Evolutionary conservation across 768 basidiomycete species (phyloP).

Genomic region (Trametes maxima): DNA sequence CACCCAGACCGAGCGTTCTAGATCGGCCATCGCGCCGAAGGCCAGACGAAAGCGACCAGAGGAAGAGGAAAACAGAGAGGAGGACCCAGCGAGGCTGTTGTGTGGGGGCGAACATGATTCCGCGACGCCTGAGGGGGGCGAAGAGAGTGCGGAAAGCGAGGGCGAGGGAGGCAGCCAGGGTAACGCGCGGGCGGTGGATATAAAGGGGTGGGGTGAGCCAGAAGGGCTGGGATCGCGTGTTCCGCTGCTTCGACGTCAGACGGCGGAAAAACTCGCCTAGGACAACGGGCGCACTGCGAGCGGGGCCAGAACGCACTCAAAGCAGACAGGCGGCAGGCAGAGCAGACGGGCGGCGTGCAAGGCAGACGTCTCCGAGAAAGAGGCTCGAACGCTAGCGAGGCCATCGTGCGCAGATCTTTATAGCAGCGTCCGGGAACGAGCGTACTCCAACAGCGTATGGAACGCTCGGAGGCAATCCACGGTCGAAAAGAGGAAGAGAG

Average conservation of each 20-base stretch:
- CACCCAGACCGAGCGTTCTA: conserved; percentile 17
- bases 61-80: conserved; percentile 19
- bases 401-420: not conserved
- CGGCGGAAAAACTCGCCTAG: not conserved
- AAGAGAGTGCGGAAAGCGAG: conserved; percentile 1
- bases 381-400: not conserved
- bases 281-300: not conserved
- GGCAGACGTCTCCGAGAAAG: not conserved
- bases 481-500: not conserved
- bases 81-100: conserved; percentile 23
- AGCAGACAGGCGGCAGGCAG: not conserved
- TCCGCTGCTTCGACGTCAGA: not conserved
- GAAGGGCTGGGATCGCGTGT: conserved; percentile 10
- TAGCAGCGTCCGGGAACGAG: not conserved
- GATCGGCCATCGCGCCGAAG: conserved; percentile 8
- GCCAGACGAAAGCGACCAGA: conserved; percentile 21
- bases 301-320: not conserved
- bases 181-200: not conserved
- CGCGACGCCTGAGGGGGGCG: not conserved
- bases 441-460: not conserved
- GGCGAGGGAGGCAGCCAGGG: not conserved
- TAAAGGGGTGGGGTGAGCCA: not conserved
- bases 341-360: not conserved
- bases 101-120: conserved; percentile 2
- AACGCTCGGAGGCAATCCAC: conserved; percentile 7